Percentiles rank a stretch among this genome's conserved stretches.
These are phyloP conservation scores for Yarrowia divulgata DNA, from an alignment of 805 yeast species.

Conservation along the genomic window DNA sequence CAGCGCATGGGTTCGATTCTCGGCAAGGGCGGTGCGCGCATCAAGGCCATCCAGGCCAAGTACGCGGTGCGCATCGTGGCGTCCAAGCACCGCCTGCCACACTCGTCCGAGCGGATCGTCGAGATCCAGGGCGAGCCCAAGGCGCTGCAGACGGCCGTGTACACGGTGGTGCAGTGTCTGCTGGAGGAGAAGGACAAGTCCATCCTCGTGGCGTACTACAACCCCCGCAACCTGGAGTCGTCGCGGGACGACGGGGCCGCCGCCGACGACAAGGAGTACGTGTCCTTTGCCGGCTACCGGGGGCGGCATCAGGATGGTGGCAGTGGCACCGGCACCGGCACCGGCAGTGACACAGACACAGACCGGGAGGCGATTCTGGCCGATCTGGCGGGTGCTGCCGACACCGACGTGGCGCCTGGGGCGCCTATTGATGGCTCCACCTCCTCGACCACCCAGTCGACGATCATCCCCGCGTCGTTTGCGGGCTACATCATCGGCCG, in stretches of 20 bases:
- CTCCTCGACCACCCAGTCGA: background rate
- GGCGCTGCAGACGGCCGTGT: slow-evolving; percentile 63
- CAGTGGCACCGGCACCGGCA: background rate
- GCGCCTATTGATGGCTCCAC: too few relatives aligned
- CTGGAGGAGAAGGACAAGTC: slow-evolving; percentile 76
- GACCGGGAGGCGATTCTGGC: background rate
- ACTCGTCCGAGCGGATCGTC: slow-evolving; percentile 83
- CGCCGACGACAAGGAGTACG: slow-evolving; percentile 22
- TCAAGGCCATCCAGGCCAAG: slow-evolving; percentile 75
- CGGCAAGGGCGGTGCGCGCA: slow-evolving; percentile 82
- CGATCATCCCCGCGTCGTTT: slow-evolving; percentile 71
- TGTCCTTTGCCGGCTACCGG: slow-evolving; percentile 20
- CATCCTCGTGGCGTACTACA: slow-evolving; percentile 65
- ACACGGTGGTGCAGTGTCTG: slow-evolving; percentile 70
- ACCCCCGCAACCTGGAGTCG: slow-evolving; percentile 49
- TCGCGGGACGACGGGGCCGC: slow-evolving; percentile 42
- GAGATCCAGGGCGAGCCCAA: slow-evolving; percentile 84
- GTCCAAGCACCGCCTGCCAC: slow-evolving; percentile 79
- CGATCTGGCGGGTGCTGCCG: background rate
- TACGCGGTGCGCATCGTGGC: slow-evolving; percentile 83
- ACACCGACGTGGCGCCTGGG: too few relatives aligned
- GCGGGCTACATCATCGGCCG: slow-evolving; percentile 92
- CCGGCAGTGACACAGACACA: background rate
- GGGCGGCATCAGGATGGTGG: background rate
- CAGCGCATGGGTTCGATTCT: slow-evolving; percentile 88